A percentile compares a stretch with the other conserved stretches of the same genome.
Conservation (phyloP, 164 flowering plant species). For the Akebia trifoliata region DNA sequence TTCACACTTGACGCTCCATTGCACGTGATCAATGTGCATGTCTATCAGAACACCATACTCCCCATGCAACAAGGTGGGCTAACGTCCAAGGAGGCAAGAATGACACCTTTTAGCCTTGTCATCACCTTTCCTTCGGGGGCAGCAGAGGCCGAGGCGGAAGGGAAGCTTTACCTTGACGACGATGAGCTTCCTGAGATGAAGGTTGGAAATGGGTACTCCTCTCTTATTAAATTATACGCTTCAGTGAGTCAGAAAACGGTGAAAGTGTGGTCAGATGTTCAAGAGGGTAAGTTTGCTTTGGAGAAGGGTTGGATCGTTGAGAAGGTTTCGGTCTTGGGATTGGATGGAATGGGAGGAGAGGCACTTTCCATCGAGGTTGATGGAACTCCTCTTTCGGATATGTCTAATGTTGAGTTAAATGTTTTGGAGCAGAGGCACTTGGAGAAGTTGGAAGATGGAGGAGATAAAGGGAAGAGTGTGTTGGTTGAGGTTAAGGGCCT, state of each 20-base stretch:
- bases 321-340: conserved; percentile 50
- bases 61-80: conserved; percentile 81
- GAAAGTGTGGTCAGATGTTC: conserved; percentile 64
- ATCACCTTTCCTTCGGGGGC: conserved; percentile 61
- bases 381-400: conserved; percentile 26
- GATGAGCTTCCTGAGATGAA: conserved; percentile 68
- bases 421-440: conserved; percentile 26
- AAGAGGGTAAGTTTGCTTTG: conserved; percentile 51
- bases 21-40: conserved; percentile 67
- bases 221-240: conserved; percentile 51
- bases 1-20: conserved; percentile 67
- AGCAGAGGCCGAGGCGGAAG: conserved; percentile 39
- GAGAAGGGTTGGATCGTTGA: conserved; percentile 44
- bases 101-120: conserved; percentile 54
- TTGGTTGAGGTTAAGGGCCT: conserved; percentile 49
- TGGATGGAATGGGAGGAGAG: conserved; percentile 33
- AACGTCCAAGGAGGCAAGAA: conserved; percentile 61
- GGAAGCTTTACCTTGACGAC: conserved; percentile 54
- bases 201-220: conserved; percentile 50
- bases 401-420: conserved; percentile 21
- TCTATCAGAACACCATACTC: conserved; percentile 62
- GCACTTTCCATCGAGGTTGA: conserved; percentile 36
- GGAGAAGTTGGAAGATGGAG: conserved; percentile 33
- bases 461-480: conserved; percentile 30
- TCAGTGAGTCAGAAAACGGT: conserved; percentile 28